phyloP scores from a whole-genome alignment of 192 early-diverging fungal species.

The Coemansia sp. region DNA sequence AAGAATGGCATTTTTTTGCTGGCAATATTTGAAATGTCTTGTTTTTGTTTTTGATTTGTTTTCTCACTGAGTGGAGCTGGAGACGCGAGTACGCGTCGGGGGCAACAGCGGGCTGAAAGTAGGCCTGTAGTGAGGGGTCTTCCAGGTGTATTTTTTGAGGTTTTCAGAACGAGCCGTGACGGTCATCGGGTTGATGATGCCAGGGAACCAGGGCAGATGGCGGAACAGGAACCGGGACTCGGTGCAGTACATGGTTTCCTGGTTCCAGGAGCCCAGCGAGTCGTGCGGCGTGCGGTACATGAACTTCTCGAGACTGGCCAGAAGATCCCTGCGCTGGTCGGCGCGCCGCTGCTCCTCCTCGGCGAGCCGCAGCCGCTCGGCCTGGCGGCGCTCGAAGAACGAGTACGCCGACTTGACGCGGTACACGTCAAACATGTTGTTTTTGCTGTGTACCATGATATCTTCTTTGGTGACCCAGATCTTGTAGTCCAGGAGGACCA shows the following conservation, averaged over 20 bases:
- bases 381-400: conserved; percentile 23
- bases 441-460: conserved; percentile 8
- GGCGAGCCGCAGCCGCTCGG: conserved; percentile 18
- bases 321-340: conserved; percentile 6
- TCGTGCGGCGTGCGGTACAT: conserved; percentile 43
- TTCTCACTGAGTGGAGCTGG: not conserved
- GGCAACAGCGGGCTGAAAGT: conserved; percentile 12
- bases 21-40: not conserved
- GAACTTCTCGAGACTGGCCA: conserved; percentile 15
- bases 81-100: conserved; percentile 1
- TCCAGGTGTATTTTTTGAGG: conserved; percentile 11
- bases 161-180: conserved; percentile 29
- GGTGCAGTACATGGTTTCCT: conserved; percentile 28
- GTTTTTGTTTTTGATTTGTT: not conserved
- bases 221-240: conserved; percentile 39
- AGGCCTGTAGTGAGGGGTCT: not conserved
- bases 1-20: not conserved
- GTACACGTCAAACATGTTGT: conserved; percentile 37
- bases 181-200: conserved; percentile 24
- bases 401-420: conserved; percentile 9
- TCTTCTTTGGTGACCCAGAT: conserved; percentile 24
- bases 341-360: conserved; percentile 9
- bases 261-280: conserved; percentile 31
- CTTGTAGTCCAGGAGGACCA: conserved; percentile 12
- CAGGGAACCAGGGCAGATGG: conserved; percentile 40